Conservation (phyloP, 1,284 basidiomycete genomes). For the Phellopilus nigrolimitatus region DNA sequence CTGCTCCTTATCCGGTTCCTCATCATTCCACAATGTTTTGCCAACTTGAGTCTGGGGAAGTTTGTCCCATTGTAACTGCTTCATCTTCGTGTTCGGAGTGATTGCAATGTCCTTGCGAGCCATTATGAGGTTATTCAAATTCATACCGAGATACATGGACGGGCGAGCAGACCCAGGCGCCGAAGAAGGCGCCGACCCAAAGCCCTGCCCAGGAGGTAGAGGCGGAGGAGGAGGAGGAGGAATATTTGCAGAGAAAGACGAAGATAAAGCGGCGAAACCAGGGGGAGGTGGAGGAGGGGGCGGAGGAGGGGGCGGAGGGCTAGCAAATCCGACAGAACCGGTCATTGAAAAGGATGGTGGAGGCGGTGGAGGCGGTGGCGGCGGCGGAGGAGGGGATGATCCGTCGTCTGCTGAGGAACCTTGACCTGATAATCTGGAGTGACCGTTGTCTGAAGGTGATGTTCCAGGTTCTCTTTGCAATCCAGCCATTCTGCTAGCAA, state of each 20-base stretch:
- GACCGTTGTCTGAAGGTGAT: background rate
- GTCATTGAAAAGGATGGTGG: no score
- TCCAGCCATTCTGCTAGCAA: constrained; percentile 18
- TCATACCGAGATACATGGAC: constrained; percentile 56
- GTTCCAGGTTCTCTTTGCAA: background rate
- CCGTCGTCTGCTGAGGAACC: background rate
- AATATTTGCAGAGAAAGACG: constrained; percentile 29
- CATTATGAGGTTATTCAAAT: constrained; percentile 49
- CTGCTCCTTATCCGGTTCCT: constrained; percentile 64
- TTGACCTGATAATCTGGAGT: background rate
- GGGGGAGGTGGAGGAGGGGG: constrained; percentile 28
- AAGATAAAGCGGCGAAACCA: constrained; percentile 22
- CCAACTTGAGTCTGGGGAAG: constrained; percentile 79
- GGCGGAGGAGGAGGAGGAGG: constrained; percentile 39
- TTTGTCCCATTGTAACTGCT: constrained; percentile 99
- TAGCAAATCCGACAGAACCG: constrained; percentile 26
- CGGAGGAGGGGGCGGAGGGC: constrained; percentile 22
- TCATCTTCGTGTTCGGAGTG: constrained; percentile 89
- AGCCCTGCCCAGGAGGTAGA: no score
- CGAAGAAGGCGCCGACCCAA: constrained; percentile 42
- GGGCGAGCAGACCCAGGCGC: constrained; percentile 48
- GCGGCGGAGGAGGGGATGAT: constrained; percentile 26
- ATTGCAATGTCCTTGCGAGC: constrained; percentile 83
- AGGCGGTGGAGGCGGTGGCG: constrained; percentile 29
- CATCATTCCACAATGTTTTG: constrained; percentile 81